A percentile compares a stretch with the other conserved stretches of the same genome.
Conservation (phyloP, 2,329 filamentous ascomycete species). For the Triangularia verruculosa region DNA sequence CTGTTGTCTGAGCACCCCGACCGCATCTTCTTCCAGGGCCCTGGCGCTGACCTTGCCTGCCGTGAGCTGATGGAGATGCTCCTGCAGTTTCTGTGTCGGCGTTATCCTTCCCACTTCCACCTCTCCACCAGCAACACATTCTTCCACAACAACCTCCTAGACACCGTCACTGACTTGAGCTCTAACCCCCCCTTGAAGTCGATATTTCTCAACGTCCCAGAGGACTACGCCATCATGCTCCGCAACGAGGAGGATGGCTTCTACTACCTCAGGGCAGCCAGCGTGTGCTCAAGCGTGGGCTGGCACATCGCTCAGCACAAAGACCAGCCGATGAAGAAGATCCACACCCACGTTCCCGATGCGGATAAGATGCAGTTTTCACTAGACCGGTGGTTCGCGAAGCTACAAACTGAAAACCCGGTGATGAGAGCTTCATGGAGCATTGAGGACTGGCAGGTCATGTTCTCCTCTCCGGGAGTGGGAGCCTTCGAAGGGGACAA, state of each 20-base stretch:
- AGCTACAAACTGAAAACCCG: slow-evolving; percentile 68
- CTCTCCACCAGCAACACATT: slow-evolving; percentile 51
- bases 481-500: slow-evolving; percentile 41
- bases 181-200: slow-evolving; percentile 64
- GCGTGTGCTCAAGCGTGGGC: slow-evolving; percentile 75
- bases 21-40: slow-evolving; percentile 63
- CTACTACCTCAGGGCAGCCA: slow-evolving; percentile 72
- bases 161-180: slow-evolving; percentile 58
- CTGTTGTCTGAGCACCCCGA: slow-evolving; percentile 63
- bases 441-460: slow-evolving; percentile 69
- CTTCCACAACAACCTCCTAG: slow-evolving; percentile 68
- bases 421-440: slow-evolving; percentile 87
- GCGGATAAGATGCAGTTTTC: slow-evolving; percentile 84
- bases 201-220: slow-evolving; percentile 73
- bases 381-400: slow-evolving; percentile 84
- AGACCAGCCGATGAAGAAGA: slow-evolving; percentile 64
- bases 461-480: slow-evolving; percentile 63
- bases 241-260: slow-evolving; percentile 67
- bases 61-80: slow-evolving; percentile 88
- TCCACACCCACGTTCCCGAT: slow-evolving; percentile 74
- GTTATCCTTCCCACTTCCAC: slow-evolving; percentile 73
- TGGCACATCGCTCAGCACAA: slow-evolving; percentile 78
- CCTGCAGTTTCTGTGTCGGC: slow-evolving; percentile 71
- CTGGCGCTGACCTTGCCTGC: slow-evolving; percentile 72
- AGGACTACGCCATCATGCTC: slow-evolving; percentile 78